Conservation (phyloP, 768 basidiomycete species). For the Suillus americanus region DNA sequence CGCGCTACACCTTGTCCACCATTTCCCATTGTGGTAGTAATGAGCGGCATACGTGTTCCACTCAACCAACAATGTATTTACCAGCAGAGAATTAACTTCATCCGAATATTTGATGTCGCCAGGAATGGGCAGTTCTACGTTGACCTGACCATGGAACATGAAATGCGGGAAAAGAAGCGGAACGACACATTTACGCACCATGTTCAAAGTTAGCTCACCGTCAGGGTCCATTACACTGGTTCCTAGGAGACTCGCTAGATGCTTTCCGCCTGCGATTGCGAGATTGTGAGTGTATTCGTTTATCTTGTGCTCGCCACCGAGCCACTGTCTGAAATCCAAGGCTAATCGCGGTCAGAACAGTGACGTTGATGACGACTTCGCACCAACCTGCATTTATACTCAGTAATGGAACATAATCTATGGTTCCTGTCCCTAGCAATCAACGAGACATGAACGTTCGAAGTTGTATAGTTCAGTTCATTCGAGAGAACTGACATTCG, state of each 20-base stretch:
- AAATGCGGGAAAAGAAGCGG: not conserved
- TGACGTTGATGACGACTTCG: not conserved
- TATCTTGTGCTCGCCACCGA: slow-evolving; percentile 78
- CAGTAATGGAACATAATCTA: slow-evolving; percentile 53
- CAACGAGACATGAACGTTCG: not conserved
- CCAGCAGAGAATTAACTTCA: slow-evolving; percentile 16
- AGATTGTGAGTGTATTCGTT: slow-evolving; percentile 67
- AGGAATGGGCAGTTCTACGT: slow-evolving; percentile 40
- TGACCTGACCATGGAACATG: slow-evolving; percentile 28
- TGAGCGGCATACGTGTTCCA: slow-evolving; percentile 15
- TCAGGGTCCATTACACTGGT: slow-evolving; percentile 63
- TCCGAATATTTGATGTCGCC: slow-evolving; percentile 22
- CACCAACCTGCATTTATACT: slow-evolving; percentile 52
- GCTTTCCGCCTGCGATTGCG: slow-evolving; percentile 64
- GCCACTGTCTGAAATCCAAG: slow-evolving; percentile 65
- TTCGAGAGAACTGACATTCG: slow-evolving; percentile 31
- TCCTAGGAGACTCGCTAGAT: slow-evolving; percentile 56
- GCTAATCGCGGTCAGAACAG: slow-evolving; percentile 39
- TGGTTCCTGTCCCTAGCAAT: slow-evolving; percentile 60
- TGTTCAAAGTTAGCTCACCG: slow-evolving; percentile 61
- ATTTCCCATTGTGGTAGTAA: slow-evolving; percentile 29
- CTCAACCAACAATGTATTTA: slow-evolving; percentile 19
- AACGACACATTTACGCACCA: slow-evolving; percentile 48
- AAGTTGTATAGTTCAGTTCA: not conserved
- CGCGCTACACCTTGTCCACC: slow-evolving; percentile 32